These are phyloP conservation scores for Penicillium thymicola DNA, from an alignment of 2,329 filamentous ascomycete species.

Conservation along the genomic window DNA sequence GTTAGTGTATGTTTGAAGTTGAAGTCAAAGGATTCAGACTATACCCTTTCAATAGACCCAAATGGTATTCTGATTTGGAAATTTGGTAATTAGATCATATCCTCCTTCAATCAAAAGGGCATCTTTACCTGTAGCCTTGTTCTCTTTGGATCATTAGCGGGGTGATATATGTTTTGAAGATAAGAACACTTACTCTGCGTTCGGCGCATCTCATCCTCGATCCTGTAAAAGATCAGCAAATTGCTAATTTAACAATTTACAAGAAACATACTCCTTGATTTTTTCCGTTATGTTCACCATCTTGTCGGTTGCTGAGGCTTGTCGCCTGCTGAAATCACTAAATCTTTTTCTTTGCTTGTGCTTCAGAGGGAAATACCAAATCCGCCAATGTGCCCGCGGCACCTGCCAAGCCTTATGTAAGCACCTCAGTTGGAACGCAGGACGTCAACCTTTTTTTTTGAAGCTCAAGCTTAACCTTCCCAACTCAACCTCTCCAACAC, in stretches of 20 bases:
- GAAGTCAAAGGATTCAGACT: not conserved
- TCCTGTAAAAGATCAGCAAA: slow-evolving; percentile 56
- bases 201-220: slow-evolving; percentile 98
- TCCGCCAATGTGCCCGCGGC: slow-evolving; percentile 1
- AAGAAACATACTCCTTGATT: slow-evolving; percentile 83
- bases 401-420: slow-evolving; percentile 12
- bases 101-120: not conserved
- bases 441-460: slow-evolving; percentile 5
- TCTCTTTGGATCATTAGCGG: slow-evolving; percentile 61
- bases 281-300: slow-evolving; percentile 99
- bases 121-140: slow-evolving; percentile 92
- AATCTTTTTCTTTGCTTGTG: not conserved
- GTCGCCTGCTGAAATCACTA: slow-evolving; percentile 19
- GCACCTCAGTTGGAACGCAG: not conserved
- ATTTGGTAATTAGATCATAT: slow-evolving; percentile 17
- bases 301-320: slow-evolving; percentile 31
- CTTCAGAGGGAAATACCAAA: slow-evolving; percentile 4
- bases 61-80: slow-evolving; percentile 75
- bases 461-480: slow-evolving; percentile 4
- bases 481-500: not conserved
- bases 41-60: slow-evolving; percentile 94
- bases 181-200: slow-evolving; percentile 75
- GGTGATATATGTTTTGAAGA: slow-evolving; percentile 17
- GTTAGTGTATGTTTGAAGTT: slow-evolving; percentile 19
- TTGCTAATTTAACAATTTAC: slow-evolving; percentile 5